Conservation (phyloP, 495 filamentous ascomycete species). For the Aspergillus conjunctus region DNA sequence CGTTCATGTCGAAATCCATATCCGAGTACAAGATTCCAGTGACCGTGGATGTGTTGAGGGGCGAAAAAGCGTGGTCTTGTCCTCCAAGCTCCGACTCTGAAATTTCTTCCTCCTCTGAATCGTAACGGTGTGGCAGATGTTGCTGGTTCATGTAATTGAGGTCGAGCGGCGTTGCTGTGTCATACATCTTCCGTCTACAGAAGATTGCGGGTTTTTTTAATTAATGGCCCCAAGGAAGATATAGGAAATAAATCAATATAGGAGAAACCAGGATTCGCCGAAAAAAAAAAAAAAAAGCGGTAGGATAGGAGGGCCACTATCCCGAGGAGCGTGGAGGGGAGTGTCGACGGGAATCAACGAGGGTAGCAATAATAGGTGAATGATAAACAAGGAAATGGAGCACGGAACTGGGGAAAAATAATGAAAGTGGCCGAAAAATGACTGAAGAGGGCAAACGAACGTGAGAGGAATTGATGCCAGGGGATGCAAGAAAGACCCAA, state of each 20-base stretch:
- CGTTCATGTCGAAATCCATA: constrained; percentile 29
- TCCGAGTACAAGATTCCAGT: constrained; percentile 33
- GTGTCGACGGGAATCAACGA: constrained; percentile 1
- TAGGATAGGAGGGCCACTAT: constrained; percentile 8
- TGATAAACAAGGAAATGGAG: constrained; percentile 1
- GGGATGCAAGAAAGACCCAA: constrained; percentile 4
- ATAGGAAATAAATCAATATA: constrained; percentile 10
- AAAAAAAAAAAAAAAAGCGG: too few species aligned
- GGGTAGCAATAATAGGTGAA: constrained; percentile 4
- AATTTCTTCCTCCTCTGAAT: constrained; percentile 49
- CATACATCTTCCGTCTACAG: constrained; percentile 34
- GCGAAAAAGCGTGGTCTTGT: constrained; percentile 40
- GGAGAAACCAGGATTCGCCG: constrained; percentile 3
- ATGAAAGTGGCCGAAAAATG: constrained; percentile 7
- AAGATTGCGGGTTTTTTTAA: constrained; percentile 1
- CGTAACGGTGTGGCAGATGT: constrained; percentile 42
- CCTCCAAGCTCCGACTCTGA: constrained; percentile 44
- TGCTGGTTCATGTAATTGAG: constrained; percentile 43
- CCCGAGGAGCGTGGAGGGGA: not conserved
- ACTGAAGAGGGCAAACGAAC: constrained; percentile 13
- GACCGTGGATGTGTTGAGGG: constrained; percentile 32
- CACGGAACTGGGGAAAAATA: not conserved
- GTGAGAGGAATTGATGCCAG: constrained; percentile 17
- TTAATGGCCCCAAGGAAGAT: constrained; percentile 8
- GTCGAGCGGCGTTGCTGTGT: constrained; percentile 30